phyloP scores from a whole-genome alignment of 129 eudicot genomes.

The Artemisia tridentata region DNA sequence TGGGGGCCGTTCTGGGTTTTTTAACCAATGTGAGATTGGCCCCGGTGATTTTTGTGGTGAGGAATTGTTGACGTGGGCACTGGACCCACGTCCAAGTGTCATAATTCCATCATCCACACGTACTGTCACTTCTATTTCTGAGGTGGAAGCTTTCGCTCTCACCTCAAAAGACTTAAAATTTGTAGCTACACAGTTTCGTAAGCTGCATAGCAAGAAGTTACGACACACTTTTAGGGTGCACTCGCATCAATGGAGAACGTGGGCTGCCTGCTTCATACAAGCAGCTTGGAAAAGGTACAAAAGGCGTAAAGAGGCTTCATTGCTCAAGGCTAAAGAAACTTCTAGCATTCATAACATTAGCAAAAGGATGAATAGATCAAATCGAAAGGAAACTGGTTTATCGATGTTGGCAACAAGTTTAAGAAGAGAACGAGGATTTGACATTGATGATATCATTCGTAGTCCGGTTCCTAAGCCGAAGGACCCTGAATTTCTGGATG shows the following conservation, averaged over 20 bases:
- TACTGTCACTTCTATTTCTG: slow-evolving; percentile 60
- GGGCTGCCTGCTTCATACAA: slow-evolving; percentile 90
- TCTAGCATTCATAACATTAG: background rate
- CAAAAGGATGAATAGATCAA: slow-evolving; percentile 9
- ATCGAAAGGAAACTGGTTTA: slow-evolving; percentile 27
- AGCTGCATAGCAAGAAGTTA: slow-evolving; percentile 69
- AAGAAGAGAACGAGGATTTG: slow-evolving; percentile 36
- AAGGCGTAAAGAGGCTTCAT: slow-evolving; percentile 44
- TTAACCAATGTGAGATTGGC: slow-evolving; percentile 59
- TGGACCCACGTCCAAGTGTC: slow-evolving; percentile 59
- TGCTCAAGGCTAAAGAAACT: slow-evolving; percentile 45
- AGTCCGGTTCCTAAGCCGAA: slow-evolving; percentile 55
- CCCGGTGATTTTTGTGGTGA: slow-evolving; percentile 87
- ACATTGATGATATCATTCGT: slow-evolving; percentile 33
- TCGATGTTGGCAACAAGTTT: slow-evolving; percentile 31
- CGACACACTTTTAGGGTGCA: slow-evolving; percentile 64
- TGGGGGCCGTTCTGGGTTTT: slow-evolving; percentile 76
- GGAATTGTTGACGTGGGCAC: slow-evolving; percentile 72
- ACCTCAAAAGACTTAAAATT: slow-evolving; percentile 58
- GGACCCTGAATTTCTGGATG: slow-evolving; percentile 67
- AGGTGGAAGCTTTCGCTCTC: slow-evolving; percentile 83
- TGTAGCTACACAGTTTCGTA: slow-evolving; percentile 68
- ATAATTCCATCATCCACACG: slow-evolving; percentile 76
- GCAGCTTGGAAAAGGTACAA: slow-evolving; percentile 78
- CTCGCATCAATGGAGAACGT: slow-evolving; percentile 87